A percentile compares a stretch with the other conserved stretches of the same genome.
Evolutionary conservation across 192 early-diverging fungal genomes (phyloP).

Genomic region (Backusella liffmaniae): DNA sequence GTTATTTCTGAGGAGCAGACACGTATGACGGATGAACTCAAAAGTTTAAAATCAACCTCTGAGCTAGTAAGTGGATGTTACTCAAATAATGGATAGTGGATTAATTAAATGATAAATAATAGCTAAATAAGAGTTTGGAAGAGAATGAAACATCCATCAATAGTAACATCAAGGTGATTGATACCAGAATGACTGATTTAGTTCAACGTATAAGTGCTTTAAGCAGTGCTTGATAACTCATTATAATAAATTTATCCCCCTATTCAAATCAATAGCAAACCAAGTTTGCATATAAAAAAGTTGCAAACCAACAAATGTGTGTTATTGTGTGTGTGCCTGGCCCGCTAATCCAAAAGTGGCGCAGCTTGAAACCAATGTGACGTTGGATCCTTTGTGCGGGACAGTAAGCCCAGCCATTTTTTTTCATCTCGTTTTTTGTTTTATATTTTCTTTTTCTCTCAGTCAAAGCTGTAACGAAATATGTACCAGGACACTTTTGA

Average conservation of each 20-base stretch:
- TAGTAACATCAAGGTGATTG: constrained; percentile 63
- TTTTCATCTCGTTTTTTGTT: constrained; percentile 15
- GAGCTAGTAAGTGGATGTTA: constrained; percentile 34
- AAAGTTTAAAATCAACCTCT: constrained; percentile 59
- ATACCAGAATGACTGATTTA: constrained; percentile 64
- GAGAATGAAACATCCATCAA: constrained; percentile 63
- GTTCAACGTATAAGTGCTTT: constrained; percentile 48
- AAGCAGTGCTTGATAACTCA: not conserved
- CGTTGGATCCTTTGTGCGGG: constrained; percentile 6
- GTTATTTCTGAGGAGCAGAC: constrained; percentile 70
- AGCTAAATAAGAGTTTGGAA: constrained; percentile 53
- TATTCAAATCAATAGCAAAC: too few relatives aligned
- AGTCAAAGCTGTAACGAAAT: not conserved
- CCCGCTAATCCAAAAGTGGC: not conserved
- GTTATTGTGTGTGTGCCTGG: too few relatives aligned
- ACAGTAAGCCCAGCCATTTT: not conserved
- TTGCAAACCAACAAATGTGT: too few relatives aligned
- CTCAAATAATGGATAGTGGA: too few relatives aligned
- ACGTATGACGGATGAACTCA: constrained; percentile 64
- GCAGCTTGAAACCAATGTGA: constrained; percentile 5
- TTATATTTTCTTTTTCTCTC: not conserved
- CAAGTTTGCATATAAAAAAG: too few relatives aligned
- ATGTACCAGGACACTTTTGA: constrained; percentile 48
- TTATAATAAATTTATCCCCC: too few relatives aligned
- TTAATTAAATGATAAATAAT: not conserved